A percentile compares a stretch with the other conserved stretches of the same genome.
Evolutionary conservation across 208 protist genomes (phyloP).

Genomic region (Perkinsela sp.): DNA sequence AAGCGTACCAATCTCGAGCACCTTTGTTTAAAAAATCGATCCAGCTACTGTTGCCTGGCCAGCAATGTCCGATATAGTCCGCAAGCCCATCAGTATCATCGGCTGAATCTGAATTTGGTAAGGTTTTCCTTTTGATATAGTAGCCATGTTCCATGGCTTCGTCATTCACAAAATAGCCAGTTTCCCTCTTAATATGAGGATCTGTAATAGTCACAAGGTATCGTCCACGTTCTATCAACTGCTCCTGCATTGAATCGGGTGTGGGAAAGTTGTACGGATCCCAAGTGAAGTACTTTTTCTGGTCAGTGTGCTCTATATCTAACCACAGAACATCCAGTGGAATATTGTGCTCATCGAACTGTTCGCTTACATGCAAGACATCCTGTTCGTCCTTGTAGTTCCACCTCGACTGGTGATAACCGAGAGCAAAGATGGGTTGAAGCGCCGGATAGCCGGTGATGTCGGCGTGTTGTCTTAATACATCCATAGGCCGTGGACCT

Average conservation of each 20-base stretch:
- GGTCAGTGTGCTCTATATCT: conserved; percentile 96
- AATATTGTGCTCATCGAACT: conserved; percentile 79
- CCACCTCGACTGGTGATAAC: conserved; percentile 93
- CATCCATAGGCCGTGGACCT: conserved; percentile 37
- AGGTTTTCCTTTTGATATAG: conserved; percentile 46
- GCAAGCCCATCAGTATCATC: background rate
- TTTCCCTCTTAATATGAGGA: conserved; percentile 81
- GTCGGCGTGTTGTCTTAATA: conserved; percentile 67
- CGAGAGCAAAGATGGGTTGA: conserved; percentile 79
- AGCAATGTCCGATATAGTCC: conserved; percentile 81
- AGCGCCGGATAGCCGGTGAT: conserved; percentile 72
- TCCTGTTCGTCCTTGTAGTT: conserved; percentile 81
- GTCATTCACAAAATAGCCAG: conserved; percentile 42
- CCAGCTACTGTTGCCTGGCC: conserved; percentile 75
- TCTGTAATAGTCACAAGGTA: conserved; percentile 90
- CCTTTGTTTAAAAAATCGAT: conserved; percentile 69
- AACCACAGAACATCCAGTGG: conserved; percentile 95
- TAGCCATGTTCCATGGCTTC: conserved; percentile 24
- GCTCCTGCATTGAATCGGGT: conserved; percentile 47
- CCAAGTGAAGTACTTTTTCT: conserved; percentile 94
- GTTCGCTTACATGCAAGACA: conserved; percentile 41
- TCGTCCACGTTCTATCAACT: conserved; percentile 57
- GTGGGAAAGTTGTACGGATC: conserved; percentile 75
- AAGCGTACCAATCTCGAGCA: conserved; percentile 71
- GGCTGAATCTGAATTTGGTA: background rate